These are phyloP conservation scores for Coemansia sp. DNA, from an alignment of 192 early-diverging fungal species.

Conservation along the genomic window DNA sequence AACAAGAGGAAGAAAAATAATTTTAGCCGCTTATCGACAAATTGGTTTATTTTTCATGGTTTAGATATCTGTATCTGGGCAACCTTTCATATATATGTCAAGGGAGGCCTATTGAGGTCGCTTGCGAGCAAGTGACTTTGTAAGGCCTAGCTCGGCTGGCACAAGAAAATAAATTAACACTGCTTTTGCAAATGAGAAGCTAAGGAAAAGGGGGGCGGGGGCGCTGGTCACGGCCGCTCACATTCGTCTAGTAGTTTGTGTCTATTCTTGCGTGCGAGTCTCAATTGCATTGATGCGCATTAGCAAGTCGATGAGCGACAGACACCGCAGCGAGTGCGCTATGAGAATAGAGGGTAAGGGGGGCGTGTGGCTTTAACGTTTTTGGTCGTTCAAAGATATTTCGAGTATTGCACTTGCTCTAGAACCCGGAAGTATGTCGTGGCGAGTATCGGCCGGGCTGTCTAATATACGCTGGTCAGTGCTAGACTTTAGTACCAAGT, in stretches of 20 bases:
- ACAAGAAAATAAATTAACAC: not conserved
- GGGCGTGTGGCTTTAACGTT: not conserved
- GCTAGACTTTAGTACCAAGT: not conserved
- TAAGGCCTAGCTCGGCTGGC: not conserved
- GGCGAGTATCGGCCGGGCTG: not conserved
- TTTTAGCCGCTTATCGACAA: not conserved
- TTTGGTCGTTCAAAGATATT: not conserved
- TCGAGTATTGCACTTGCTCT: constrained; percentile 10
- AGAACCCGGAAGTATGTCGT: constrained; percentile 1
- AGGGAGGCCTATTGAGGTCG: not conserved
- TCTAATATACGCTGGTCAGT: not conserved
- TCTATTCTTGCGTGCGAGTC: constrained; percentile 2
- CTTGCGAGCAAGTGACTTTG: not conserved
- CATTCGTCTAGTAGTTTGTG: not conserved
- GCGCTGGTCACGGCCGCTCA: constrained; percentile 8
- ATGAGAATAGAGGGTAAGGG: not conserved
- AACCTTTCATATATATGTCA: not conserved
- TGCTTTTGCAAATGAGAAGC: not conserved
- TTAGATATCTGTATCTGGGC: constrained; percentile 4
- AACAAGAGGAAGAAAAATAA: constrained; percentile 3
- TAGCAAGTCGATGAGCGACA: not conserved
- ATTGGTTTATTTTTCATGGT: not conserved
- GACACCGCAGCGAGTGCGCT: not conserved
- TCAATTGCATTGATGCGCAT: constrained; percentile 7
- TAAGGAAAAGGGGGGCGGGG: not conserved